phyloP scores from a whole-genome alignment of 1,284 basidiomycete genomes.

The Sanghuangporus weigelae region DNA sequence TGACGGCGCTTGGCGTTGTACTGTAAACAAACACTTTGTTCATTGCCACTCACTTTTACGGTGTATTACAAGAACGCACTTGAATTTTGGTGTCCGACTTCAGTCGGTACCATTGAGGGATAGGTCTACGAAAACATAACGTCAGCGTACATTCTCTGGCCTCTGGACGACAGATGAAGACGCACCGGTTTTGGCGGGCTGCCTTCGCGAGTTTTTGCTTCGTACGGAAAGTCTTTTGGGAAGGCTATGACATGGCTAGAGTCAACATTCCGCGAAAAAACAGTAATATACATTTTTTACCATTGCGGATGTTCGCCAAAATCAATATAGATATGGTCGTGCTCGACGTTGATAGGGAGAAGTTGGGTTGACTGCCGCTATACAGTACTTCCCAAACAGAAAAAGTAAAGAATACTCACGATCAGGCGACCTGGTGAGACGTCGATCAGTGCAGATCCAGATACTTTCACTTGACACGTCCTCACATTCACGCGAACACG shows the following conservation, averaged over 20 bases:
- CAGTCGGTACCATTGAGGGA: constrained; percentile 97
- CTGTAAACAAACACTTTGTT: constrained; percentile 31
- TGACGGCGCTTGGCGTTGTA: constrained; percentile 94
- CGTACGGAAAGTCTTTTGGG: constrained; percentile 96
- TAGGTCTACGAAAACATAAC: constrained; percentile 55
- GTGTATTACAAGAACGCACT: constrained; percentile 40
- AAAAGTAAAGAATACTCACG: constrained; percentile 23
- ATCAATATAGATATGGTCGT: constrained; percentile 1
- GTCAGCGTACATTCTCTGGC: not conserved
- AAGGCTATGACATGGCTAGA: constrained; percentile 60
- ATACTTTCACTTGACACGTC: not conserved
- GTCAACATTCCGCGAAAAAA: constrained; percentile 1
- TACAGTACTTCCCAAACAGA: constrained; percentile 32
- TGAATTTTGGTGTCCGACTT: constrained; percentile 96
- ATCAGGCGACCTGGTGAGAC: not conserved
- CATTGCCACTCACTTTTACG: not conserved
- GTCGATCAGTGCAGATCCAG: not conserved
- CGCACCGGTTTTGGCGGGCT: constrained; percentile 89
- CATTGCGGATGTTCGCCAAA: constrained; percentile 15
- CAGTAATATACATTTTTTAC: constrained; percentile 8
- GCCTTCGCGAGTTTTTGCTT: constrained; percentile 98
- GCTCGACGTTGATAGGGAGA: constrained; percentile 18
- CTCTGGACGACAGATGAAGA: constrained; percentile 15
- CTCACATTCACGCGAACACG: not conserved
- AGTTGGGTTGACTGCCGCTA: constrained; percentile 21